Base-by-base conservation (phyloP, 495 filamentous ascomycete species). In the Hypoxylon cercidicola region DNA sequence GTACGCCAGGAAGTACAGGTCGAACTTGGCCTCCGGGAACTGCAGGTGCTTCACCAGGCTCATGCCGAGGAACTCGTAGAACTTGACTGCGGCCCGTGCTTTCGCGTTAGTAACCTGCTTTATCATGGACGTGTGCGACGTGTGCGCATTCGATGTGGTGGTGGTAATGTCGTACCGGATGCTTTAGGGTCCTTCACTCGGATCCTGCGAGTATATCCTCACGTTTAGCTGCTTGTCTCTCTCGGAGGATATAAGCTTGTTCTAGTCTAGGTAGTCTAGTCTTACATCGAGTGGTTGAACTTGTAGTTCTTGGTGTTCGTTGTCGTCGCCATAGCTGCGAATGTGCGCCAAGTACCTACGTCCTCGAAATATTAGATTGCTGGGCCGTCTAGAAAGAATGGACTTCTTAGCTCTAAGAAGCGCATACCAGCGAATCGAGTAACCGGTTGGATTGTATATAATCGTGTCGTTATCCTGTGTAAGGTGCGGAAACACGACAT, bases 31-130 rank as follows among this genome's bases (percentile, higher is more conserved):
- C 53, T 96, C 92, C 48, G 81, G 76, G 67, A 83, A 80, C 49
- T 88, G 82, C 34, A 93, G 81, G 72, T 91, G 90, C 63, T 90
- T 85, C 75, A 98, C 84, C 69, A 93, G 78, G 75, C 79, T 92
- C 82, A 99, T 86, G 67, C 95, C 95, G 13, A 99, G 90, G 80
- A 92, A 90, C 66, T 97, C 86, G 77, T 98, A 99, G 82, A 92
- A 99, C 68, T 95, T 90, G 78, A 97, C 88, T 87, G 45, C 15
- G n/a, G n/a, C n/a, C n/a, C n/a, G n/a, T n/a, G n/a, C n/a, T n/a
- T n/a, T n/a, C n/a, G n/a, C n/a, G n/a, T n/a, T n/a, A 55, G 16
- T 20, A 48, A 34, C 15, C n/a, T n/a, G n/a, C n/a, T n/a, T n/a
- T n/a, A n/a, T n/a, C n/a, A n/a, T n/a, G n/a, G n/a, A n/a, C n/a